Base-by-base conservation (phyloP, 2,329 filamentous ascomycete species). In the Sarocladium strictum region DNA sequence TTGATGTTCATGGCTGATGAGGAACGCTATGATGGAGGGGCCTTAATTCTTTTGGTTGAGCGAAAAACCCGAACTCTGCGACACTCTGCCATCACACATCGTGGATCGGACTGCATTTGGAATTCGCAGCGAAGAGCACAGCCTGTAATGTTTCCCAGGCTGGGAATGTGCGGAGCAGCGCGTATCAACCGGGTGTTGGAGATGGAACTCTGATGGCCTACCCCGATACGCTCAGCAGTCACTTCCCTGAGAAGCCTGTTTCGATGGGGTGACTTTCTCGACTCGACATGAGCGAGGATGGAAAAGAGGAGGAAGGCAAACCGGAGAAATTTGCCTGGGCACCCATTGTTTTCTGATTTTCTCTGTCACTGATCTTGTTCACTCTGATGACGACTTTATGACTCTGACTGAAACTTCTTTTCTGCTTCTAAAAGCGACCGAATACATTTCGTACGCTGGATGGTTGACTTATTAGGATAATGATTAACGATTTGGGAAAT, bases 71-170 rank as follows among this genome's bases (percentile, higher is more conserved):
- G 47, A 33, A 21, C 24, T 51, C 47, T 35, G 43, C 27, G 47
- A 51, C 29, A 21, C 26, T 35, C 29, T 33, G 47, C 47, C 47
- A 21, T 11, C 12, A 51, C 17, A 15, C 47, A 33, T 35, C 17
- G 47, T 35, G 27, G 27, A 51, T 51, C 47, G 29, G 15, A 33
- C 35, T 51, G 47, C 47, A 51, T 51, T 51, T 51, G 17, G n/a
- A 32, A 33, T 51, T 51, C 27, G 17, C 26, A 51, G 26, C 47
- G 29, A 29, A 51, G 27, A 51, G 47, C 47, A 51, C 47, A 51
- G 61, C 68, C 68, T 70, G 68, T 70, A 66, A 70, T 62, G 68
- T 68, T 58, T 60, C 61, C 62, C 68, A 70, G 68, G 68, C 65
- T 62, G 62, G 63, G 64, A 57, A 63, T 55, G 62, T 63, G 61